These are phyloP conservation scores for Chrysoporthe puriensis DNA, from an alignment of 2,329 filamentous ascomycete genomes.

Conservation along the genomic window DNA sequence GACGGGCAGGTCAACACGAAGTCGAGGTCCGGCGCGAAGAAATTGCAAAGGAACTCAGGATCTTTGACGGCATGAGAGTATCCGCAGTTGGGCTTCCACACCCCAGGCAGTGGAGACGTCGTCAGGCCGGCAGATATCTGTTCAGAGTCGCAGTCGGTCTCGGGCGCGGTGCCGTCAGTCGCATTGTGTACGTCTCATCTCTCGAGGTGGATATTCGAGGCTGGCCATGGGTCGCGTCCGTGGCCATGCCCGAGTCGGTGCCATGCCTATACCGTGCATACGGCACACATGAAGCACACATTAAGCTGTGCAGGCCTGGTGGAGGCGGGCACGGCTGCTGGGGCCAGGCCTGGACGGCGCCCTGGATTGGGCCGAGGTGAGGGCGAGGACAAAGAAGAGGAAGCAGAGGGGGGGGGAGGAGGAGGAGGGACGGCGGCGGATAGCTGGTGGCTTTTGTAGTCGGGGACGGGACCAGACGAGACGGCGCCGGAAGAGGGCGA, in stretches of 20 bases:
- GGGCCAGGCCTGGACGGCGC: not conserved
- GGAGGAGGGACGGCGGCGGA: not conserved
- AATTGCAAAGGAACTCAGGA: constrained; percentile 18
- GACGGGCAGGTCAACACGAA: not conserved
- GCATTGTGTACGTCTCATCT: constrained; percentile 17
- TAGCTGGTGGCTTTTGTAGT: not conserved
- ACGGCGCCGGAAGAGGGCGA: not conserved
- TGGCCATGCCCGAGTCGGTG: not conserved
- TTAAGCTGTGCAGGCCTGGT: constrained; percentile 1
- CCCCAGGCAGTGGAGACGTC: constrained; percentile 22
- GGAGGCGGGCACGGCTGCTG: not conserved
- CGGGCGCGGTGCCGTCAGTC: constrained; percentile 5
- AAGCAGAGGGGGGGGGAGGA: not conserved
- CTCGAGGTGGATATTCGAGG: not conserved
- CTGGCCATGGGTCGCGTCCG: not conserved
- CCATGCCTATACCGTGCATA: not conserved
- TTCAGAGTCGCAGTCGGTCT: constrained; percentile 17
- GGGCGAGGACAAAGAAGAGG: constrained; percentile 8
- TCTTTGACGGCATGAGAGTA: constrained; percentile 18
- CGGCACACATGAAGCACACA: not conserved
- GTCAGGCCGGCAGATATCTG: constrained; percentile 17
- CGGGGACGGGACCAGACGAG: not conserved
- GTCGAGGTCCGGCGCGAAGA: not conserved
- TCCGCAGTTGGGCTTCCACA: constrained; percentile 29
- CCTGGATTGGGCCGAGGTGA: not conserved